phyloP scores from a whole-genome alignment of 202 grass and related monocot genomes.

The Panicum hallii region DNA sequence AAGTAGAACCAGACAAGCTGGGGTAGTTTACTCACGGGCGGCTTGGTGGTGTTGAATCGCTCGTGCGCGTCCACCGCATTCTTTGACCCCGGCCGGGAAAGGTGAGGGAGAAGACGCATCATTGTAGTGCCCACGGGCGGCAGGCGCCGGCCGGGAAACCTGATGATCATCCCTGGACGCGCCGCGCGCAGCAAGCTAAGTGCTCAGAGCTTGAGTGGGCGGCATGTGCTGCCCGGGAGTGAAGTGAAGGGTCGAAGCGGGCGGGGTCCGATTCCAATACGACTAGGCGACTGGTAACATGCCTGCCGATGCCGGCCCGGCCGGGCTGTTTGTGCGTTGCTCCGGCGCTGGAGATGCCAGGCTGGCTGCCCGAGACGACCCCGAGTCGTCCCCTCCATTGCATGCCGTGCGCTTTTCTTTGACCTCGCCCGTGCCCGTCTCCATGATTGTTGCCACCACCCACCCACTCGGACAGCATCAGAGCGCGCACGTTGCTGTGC shows the following conservation, averaged over 20 bases:
- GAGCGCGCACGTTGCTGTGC: background rate
- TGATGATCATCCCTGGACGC: background rate
- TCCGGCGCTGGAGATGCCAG: too few species aligned
- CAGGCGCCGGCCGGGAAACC: slow-evolving; percentile 35
- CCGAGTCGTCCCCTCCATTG: background rate
- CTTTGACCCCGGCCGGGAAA: slow-evolving; percentile 33
- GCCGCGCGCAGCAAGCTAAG: background rate
- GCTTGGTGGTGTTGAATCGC: background rate
- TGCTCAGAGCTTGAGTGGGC: background rate
- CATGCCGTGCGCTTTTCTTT: slow-evolving; percentile 43
- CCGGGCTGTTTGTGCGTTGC: too few species aligned
- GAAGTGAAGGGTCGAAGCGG: background rate
- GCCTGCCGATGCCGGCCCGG: too few species aligned
- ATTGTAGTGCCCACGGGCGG: slow-evolving; percentile 16
- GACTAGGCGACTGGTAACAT: too few species aligned
- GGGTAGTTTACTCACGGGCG: background rate
- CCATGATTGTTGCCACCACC: too few species aligned
- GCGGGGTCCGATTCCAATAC: too few species aligned
- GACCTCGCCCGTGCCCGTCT: slow-evolving; percentile 14
- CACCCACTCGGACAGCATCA: background rate
- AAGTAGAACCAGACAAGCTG: background rate
- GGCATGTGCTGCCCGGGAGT: slow-evolving; percentile 1
- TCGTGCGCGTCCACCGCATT: slow-evolving; percentile 31
- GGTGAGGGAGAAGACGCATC: background rate
- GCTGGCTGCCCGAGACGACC: background rate